phyloP scores from a whole-genome alignment of 1,284 basidiomycete species.

The Ceratobasidium sp. region DNA sequence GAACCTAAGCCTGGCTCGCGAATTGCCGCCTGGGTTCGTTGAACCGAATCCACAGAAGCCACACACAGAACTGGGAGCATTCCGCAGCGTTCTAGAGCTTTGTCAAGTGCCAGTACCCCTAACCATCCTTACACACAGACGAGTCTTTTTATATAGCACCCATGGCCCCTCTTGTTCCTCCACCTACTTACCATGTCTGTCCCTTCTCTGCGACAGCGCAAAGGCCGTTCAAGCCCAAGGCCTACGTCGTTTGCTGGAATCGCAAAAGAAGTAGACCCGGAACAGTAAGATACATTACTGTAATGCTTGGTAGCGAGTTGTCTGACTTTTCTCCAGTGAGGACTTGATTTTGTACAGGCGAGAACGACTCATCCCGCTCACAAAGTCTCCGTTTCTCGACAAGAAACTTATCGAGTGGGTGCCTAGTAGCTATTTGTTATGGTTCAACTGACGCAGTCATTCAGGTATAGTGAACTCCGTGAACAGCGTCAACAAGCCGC shows the following conservation, averaged over 20 bases:
- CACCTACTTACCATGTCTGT: conserved; percentile 31
- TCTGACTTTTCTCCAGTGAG: conserved; percentile 5
- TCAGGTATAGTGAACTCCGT: conserved; percentile 27
- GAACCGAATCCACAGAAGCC: no score
- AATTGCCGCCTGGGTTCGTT: no score
- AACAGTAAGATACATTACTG: background rate
- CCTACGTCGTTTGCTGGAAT: conserved; percentile 26
- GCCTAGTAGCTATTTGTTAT: background rate
- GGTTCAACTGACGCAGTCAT: background rate
- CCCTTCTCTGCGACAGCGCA: conserved; percentile 15
- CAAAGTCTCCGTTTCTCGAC: conserved; percentile 34
- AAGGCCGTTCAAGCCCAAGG: background rate
- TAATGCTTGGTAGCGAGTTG: background rate
- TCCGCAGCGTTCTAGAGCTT: no score
- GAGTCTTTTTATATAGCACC: no score
- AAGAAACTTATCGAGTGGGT: conserved; percentile 22
- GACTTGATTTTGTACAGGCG: conserved; percentile 37
- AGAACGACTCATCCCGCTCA: conserved; percentile 33
- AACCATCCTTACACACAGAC: no score
- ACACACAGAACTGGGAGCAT: no score
- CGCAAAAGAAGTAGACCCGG: conserved; percentile 24
- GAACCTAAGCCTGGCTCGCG: no score
- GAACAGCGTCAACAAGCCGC: conserved; percentile 5
- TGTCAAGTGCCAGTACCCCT: no score
- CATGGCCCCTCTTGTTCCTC: no score